Base-by-base conservation (phyloP, 306 rosid genomes). In the Sophora flavescens region DNA sequence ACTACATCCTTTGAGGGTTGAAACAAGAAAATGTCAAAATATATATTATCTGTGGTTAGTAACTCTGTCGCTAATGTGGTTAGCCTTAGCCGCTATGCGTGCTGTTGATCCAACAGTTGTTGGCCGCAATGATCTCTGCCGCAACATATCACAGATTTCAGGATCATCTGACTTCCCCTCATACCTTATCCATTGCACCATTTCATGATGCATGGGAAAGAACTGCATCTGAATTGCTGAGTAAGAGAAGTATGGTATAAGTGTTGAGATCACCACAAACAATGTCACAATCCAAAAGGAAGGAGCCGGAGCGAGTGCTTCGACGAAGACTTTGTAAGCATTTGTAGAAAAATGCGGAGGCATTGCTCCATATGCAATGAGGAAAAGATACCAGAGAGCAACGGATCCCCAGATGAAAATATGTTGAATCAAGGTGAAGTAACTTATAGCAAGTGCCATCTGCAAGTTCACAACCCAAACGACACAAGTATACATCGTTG, bases 401-500 rank as follows among this genome's bases (percentile, higher is more conserved):
- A 96, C 74, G 35, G 97, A 81, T 42, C 99, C 97, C 99, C 99
- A 96, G 78, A 96, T 89, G 84, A 87, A 70, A 69, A 91, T 57
- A 56, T 92, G 99, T 81, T 96, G 99, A 75, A 96, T 87, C 82
- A 96, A 69, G 74, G 99, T 96, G 91, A 96, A 96, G 94, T 96
- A 96, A 75, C 74, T 88, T 57, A 96, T 85, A 26, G 84, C 58
- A n/a, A 96, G 83, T 50, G 96, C 98, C 91, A 96, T 89, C 82
- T 96, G 99, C 86, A 93, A 72, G 87, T 96, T 96, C 66, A 96
- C 98, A n/a, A 85, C 96, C 98, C 99, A 96, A 59, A 96, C 97
- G 1, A 84, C 68, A 69, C 98, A 93, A 1, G 99, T 87, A 48
- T 80, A 93, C 93, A 93, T 93, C 1, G 87, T 88, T 54, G 90